Conservation (phyloP, 306 rosid species). For the Pyrus communis region DNA sequence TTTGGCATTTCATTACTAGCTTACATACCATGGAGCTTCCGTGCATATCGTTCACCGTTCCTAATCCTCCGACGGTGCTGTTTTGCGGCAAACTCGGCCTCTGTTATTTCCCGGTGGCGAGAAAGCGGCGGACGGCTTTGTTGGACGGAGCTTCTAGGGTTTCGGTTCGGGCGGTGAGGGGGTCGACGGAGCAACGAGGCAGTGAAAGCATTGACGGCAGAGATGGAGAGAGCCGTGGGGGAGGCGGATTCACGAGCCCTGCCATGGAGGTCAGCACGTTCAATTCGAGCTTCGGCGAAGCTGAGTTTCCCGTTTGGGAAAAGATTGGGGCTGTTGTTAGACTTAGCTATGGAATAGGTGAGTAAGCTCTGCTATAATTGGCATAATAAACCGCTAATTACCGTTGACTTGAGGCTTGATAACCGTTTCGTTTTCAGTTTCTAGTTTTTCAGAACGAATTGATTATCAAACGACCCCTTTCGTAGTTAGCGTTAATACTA, state of each 20-base stretch:
- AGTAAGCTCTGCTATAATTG: not conserved
- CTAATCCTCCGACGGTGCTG: constrained; percentile 20
- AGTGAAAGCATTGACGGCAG: constrained; percentile 42
- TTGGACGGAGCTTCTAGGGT: constrained; percentile 17
- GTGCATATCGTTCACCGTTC: constrained; percentile 25
- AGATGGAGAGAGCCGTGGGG: constrained; percentile 27
- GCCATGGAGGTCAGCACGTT: constrained; percentile 80
- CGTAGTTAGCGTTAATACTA: not conserved
- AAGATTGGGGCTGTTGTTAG: constrained; percentile 86
- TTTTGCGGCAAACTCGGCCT: constrained; percentile 36
- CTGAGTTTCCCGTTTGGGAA: constrained; percentile 92
- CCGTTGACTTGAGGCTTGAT: too few species aligned
- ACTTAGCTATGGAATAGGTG: constrained; percentile 93
- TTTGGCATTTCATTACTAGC: not conserved
- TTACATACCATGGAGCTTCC: constrained; percentile 22
- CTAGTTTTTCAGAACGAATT: too few species aligned
- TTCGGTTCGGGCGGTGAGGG: constrained; percentile 32
- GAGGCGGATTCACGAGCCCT: constrained; percentile 50
- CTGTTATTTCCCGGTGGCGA: constrained; percentile 32
- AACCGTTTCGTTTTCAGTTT: too few species aligned
- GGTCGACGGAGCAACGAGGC: constrained; percentile 63
- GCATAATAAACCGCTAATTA: not conserved
- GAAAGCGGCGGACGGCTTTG: constrained; percentile 19
- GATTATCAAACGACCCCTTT: not conserved
- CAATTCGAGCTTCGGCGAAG: constrained; percentile 42